A percentile compares a stretch with the other conserved stretches of the same genome.
Evolutionary conservation across 108 stramenopile genomes (phyloP).

Genomic region (Skeletonema grethae): DNA sequence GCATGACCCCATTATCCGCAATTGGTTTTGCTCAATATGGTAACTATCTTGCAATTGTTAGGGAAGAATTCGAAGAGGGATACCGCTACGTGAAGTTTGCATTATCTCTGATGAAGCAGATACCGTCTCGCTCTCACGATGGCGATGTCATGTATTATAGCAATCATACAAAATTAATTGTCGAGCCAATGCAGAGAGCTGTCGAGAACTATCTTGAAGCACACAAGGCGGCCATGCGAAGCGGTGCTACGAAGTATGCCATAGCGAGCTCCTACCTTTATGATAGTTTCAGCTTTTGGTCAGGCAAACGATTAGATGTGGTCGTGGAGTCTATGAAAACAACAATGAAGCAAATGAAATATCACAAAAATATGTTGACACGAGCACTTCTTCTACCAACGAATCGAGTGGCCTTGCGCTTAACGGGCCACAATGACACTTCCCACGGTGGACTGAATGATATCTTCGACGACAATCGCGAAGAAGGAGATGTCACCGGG

Average conservation of each 20-base stretch:
- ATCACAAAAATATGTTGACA: background rate
- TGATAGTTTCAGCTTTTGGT: conserved; percentile 3
- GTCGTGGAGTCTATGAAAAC: background rate
- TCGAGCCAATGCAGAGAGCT: conserved; percentile 12
- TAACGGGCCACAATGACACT: background rate
- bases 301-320: conserved; percentile 5
- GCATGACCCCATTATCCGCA: conserved; percentile 14
- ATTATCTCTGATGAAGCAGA: conserved; percentile 5
- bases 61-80: conserved; percentile 6
- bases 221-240: conserved; percentile 7
- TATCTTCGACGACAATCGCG: background rate
- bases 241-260: conserved; percentile 17
- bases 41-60: conserved; percentile 6
- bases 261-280: conserved; percentile 1
- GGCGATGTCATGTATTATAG: conserved; percentile 3
- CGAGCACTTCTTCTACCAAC: background rate
- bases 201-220: conserved; percentile 11
- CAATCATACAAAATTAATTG: background rate
- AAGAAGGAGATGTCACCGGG: background rate
- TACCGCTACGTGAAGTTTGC: conserved; percentile 10
- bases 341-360: background rate
- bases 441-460: background rate
- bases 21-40: conserved; percentile 27
- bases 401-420: background rate
- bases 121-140: background rate